phyloP scores from a whole-genome alignment of 148 eudicot genomes.

The Spergularia bocconei region DNA sequence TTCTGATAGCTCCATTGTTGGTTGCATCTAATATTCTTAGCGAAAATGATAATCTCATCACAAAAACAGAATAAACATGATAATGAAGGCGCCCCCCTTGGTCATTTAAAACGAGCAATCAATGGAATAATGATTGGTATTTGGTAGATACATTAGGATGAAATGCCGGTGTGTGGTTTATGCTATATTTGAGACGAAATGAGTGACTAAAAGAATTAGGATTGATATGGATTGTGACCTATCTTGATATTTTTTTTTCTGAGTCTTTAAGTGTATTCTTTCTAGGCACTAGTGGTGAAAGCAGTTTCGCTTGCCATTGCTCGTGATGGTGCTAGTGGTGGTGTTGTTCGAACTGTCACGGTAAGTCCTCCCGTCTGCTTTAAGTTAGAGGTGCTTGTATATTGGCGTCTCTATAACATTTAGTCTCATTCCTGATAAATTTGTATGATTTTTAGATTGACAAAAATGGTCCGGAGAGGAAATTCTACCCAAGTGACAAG shows the following conservation, averaged over 20 bases:
- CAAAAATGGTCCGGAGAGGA: conserved; percentile 64
- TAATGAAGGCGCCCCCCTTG: neutral
- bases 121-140: no score
- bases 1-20: neutral
- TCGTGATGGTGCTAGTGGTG: conserved; percentile 98
- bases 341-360: conserved; percentile 87
- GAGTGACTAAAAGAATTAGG: neutral
- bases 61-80: neutral
- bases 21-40: neutral
- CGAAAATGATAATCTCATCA: neutral
- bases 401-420: neutral
- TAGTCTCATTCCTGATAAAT: conserved; percentile 3
- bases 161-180: neutral
- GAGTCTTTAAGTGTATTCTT: neutral
- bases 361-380: conserved; percentile 41
- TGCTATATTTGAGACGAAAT: no score
- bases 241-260: neutral
- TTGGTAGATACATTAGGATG: neutral
- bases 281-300: conserved; percentile 79
- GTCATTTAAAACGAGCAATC: no score
- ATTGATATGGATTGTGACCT: neutral
- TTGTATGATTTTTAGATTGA: conserved; percentile 47
- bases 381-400: neutral
- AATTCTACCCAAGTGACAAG: conserved; percentile 73
- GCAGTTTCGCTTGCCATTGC: conserved; percentile 99